A percentile compares a stretch with the other conserved stretches of the same genome.
Conservation (phyloP, 768 basidiomycete genomes). For the Kwoniella dejecticola region DNA sequence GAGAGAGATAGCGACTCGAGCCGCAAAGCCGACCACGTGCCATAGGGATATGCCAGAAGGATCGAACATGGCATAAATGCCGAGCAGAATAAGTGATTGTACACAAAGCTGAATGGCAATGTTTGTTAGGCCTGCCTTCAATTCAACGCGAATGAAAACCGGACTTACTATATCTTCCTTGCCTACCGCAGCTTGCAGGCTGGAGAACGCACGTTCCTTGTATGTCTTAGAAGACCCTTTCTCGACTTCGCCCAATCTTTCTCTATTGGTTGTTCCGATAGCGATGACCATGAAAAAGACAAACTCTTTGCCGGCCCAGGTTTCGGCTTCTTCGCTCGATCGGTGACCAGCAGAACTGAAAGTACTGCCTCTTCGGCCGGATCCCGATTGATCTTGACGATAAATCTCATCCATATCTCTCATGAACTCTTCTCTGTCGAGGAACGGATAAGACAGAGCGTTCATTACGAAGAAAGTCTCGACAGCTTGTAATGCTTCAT, state of each 20-base stretch:
- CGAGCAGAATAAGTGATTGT: constrained; percentile 32
- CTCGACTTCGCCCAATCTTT: constrained; percentile 24
- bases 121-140: neutral
- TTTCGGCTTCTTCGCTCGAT: neutral
- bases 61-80: constrained; percentile 34
- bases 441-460: constrained; percentile 36
- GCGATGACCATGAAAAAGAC: constrained; percentile 40
- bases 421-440: constrained; percentile 27
- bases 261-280: constrained; percentile 32
- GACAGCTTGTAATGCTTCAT: constrained; percentile 21
- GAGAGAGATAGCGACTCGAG: constrained; percentile 30
- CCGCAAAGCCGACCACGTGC: constrained; percentile 39
- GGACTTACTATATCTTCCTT: constrained; percentile 36
- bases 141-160: neutral
- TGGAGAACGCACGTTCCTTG: constrained; percentile 21
- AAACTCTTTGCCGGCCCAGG: constrained; percentile 30
- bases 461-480: constrained; percentile 32
- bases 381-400: constrained; percentile 5
- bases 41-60: constrained; percentile 31
- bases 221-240: constrained; percentile 20
- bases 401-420: constrained; percentile 29
- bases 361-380: neutral
- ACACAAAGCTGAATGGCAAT: constrained; percentile 25
- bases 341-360: neutral
- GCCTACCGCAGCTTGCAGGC: constrained; percentile 18